phyloP scores from a whole-genome alignment of 2,329 filamentous ascomycete species.

The Aspergillus aculeatinus region DNA sequence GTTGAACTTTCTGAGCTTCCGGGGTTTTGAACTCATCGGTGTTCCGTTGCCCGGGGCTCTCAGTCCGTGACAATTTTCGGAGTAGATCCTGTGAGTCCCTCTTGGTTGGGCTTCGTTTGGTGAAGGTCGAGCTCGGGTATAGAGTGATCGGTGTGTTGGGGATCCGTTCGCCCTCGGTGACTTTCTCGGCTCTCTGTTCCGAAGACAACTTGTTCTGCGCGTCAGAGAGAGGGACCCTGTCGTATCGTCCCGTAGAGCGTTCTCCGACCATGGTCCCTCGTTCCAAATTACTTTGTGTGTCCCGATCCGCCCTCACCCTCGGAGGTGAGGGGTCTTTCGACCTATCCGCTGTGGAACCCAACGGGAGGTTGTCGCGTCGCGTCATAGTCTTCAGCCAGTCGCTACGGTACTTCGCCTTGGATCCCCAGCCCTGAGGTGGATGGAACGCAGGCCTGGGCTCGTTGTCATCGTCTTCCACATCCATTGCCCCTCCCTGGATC shows the following conservation, averaged over 20 bases:
- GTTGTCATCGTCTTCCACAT: conserved; percentile 20
- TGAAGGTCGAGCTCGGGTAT: conserved; percentile 34
- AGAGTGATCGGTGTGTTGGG: conserved; percentile 41
- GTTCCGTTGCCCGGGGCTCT: conserved; percentile 34
- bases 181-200: conserved; percentile 16
- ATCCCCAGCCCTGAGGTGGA: conserved; percentile 40
- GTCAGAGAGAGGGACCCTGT: conserved; percentile 15
- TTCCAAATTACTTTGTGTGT: conserved; percentile 29
- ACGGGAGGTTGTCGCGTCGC: conserved; percentile 20
- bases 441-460: conserved; percentile 35
- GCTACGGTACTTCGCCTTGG: conserved; percentile 30
- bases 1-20: conserved; percentile 31
- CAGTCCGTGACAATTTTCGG: conserved; percentile 42
- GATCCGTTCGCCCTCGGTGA: conserved; percentile 29
- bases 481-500: conserved; percentile 17
- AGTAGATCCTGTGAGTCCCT: conserved; percentile 44
- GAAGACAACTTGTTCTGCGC: conserved; percentile 15
- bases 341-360: conserved; percentile 20
- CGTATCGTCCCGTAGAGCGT: conserved; percentile 19
- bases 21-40: conserved; percentile 32
- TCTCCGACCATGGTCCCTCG: conserved; percentile 24
- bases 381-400: conserved; percentile 39
- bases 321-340: conserved; percentile 19
- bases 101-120: conserved; percentile 31
- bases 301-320: conserved; percentile 27